Percentiles rank a stretch among this genome's conserved stretches.
phyloP scores from a whole-genome alignment of 768 basidiomycete species.

The Heimioporus sp. region DNA sequence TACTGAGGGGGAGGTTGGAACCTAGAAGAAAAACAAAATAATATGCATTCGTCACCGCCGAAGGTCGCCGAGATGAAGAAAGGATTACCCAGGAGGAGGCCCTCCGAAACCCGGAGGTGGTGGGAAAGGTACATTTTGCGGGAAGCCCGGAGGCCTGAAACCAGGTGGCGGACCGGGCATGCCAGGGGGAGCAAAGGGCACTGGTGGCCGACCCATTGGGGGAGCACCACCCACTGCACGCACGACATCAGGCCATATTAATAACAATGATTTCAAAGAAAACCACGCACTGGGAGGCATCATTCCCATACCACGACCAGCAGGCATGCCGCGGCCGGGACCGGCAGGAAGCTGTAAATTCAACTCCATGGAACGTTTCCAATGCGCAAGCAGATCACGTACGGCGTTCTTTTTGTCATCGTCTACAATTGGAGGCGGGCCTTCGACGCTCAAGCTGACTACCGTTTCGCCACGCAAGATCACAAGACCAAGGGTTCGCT shows the following conservation, averaged over 20 bases:
- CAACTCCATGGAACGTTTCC: constrained; percentile 17
- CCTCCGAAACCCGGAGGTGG: constrained; percentile 81
- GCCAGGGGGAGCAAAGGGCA: constrained; percentile 61
- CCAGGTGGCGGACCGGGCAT: constrained; percentile 88
- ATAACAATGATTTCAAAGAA: constrained; percentile 16
- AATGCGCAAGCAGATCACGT: constrained; percentile 28
- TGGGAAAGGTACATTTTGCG: constrained; percentile 75
- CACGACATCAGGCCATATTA: constrained; percentile 5
- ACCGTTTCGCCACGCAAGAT: constrained; percentile 96
- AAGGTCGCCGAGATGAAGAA: neutral
- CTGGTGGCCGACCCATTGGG: constrained; percentile 64
- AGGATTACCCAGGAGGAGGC: constrained; percentile 78
- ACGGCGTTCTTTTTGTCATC: constrained; percentile 87
- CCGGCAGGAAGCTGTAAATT: constrained; percentile 70
- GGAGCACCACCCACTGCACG: constrained; percentile 52
- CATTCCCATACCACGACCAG: constrained; percentile 97
- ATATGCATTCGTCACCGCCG: constrained; percentile 2
- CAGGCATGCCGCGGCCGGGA: constrained; percentile 93
- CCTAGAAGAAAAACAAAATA: constrained; percentile 20
- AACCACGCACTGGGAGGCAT: constrained; percentile 72
- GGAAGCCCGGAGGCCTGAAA: constrained; percentile 82
- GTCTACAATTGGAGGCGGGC: constrained; percentile 87
- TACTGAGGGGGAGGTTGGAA: constrained; percentile 51
- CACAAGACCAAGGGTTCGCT: constrained; percentile 93
- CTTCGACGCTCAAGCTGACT: constrained; percentile 92